Conservation (phyloP, 2,329 filamentous ascomycete species). For the Ophidiomyces ophidiicola region DNA sequence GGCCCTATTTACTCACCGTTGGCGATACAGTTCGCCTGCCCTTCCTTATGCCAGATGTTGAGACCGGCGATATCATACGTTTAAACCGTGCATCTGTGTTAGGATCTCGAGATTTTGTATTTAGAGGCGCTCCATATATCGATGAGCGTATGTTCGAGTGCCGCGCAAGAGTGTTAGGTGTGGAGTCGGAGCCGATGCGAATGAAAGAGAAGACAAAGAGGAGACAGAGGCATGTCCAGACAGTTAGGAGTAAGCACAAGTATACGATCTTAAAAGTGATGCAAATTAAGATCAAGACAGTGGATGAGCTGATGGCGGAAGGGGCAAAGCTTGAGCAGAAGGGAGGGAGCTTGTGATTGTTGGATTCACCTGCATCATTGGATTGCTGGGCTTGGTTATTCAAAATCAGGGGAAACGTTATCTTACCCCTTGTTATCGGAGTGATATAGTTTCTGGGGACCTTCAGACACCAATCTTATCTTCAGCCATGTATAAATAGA, state of each 20-base stretch:
- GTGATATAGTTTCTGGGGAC: no score
- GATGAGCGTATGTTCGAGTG: constrained; percentile 78
- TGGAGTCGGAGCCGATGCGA: constrained; percentile 67
- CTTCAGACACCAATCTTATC: no score
- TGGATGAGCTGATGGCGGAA: constrained; percentile 42
- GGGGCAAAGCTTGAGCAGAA: constrained; percentile 29
- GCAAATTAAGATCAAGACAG: constrained; percentile 57
- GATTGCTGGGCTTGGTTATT: not conserved
- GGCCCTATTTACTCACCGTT: constrained; percentile 41
- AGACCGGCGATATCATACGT: constrained; percentile 72
- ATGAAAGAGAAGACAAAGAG: constrained; percentile 71
- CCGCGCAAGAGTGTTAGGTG: constrained; percentile 69
- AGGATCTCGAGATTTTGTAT: constrained; percentile 79
- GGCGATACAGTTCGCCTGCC: constrained; percentile 67
- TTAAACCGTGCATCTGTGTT: constrained; percentile 73
- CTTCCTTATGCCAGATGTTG: constrained; percentile 63
- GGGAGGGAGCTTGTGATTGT: not conserved
- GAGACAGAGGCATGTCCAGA: constrained; percentile 55
- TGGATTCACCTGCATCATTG: not conserved
- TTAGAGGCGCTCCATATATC: constrained; percentile 69
- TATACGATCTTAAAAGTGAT: constrained; percentile 78
- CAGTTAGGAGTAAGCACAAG: constrained; percentile 76
- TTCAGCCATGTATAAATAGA: constrained; percentile 9
- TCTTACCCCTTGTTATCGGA: no score
- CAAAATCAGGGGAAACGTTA: not conserved